Base-by-base conservation (phyloP, 345 rosid species). In the Clarkia xantiana region DNA sequence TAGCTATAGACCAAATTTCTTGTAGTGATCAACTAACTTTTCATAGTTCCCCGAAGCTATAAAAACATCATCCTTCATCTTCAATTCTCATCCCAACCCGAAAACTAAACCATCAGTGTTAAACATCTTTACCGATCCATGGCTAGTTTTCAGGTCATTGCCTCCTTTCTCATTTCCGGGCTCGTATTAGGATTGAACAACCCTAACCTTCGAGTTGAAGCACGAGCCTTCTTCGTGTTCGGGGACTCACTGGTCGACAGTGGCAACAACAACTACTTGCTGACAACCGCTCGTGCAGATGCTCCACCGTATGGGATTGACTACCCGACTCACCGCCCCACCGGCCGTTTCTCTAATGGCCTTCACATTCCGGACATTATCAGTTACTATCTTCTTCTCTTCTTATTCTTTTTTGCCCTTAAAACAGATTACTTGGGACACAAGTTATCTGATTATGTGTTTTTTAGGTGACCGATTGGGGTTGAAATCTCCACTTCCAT, bases 241-340 rank as follows among this genome's bases (percentile, higher is more conserved):
- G 94, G 94, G 0, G 94, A 81, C 61, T 84, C 94, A 1, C 82
- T 84, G 2, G 94, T 81, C 39, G 94, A 85, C 45, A 71, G 64
- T 23, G 91, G 94, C 61, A 85, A 85, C 67, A 85, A 84, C 62
- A 79, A 79, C 57, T 84, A 76, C 62, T 59, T 81, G 1, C 59
- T 64, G 3, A 81, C 94, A 2, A 77, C 82, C 0, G 91, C 94
- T 29, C 78, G 94, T 10, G 91, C 87, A 0, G 91, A 85, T 55
- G 44, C 84, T 10, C 79, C 82, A 0, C 90, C 91, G 0, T 81
- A 85, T 18, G 94, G 94, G 22, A 68, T 85, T 16, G 91, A 85
- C 61, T 70, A 62, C 55, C 95, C 95, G 0, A 76, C 82, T 2
- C 73, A 56, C 45, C 59, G 44, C 14, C 69, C 94, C 25, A 81